Evolutionary conservation across 352 stramenopile species (phyloP), one percentile per base, ranked within the genome.

Genomic region (Phytophthora pisi): DNA sequence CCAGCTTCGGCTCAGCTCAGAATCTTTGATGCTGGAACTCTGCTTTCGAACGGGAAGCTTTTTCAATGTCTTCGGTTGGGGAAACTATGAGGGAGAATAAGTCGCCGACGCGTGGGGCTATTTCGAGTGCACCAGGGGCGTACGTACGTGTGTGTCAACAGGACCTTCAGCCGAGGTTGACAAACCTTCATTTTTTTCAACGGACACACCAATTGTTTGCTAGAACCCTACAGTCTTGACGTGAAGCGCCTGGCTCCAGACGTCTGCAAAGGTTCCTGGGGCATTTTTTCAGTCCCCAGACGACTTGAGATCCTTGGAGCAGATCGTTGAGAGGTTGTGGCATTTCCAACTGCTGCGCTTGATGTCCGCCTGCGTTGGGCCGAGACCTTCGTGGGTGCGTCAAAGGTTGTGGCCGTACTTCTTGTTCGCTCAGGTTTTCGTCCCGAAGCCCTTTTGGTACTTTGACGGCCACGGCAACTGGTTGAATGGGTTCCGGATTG

Each of bases 381-480:
- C 9, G 58, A 72, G 26, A 61, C 28, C 16, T 75, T 75, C 9
- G 61, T 74, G 3, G 54, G 51, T 31, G 67, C 31, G 5, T 64
- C 49, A 63, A 72, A 66, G 3, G 46, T 42, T 24, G 55, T 43
- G 3, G 15, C 13, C 24, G 47, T 38, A 11, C 20, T 20, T 57
- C 18, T 61, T 1, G 51, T 2, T 24, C 53, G 23, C 4, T 46
- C 36, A 15, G 38, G 15, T 23, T 49, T 65, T 30, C 38, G 53
- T 16, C 20, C 13, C 24, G 23, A 60, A 28, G 24, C 9, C 34
- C 64, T 68, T 9, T 53, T 64, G 36, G 26, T 23, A 8, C 24
- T 26, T 46, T 51, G 57, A 30, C 34, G 24, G n/a, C 16, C 28
- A 18, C 42, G 63, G 50, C 15, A 30, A 50, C 31, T 61, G 30